Evolutionary conservation across 2,329 filamentous ascomycete species (phyloP).

Genomic region (Calonectria pseudoturangicola): DNA sequence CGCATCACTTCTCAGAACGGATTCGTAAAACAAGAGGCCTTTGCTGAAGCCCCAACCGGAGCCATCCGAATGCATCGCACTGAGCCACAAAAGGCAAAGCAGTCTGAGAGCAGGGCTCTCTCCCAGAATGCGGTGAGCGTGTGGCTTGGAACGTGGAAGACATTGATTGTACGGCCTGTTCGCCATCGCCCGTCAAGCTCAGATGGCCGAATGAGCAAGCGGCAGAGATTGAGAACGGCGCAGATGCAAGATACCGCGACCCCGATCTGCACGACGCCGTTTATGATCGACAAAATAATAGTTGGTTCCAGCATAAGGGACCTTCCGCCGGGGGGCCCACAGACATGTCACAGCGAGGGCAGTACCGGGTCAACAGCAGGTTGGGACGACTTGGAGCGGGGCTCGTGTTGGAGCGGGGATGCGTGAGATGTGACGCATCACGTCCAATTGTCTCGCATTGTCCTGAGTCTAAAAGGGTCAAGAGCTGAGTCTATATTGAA

Average conservation of each 20-base stretch:
- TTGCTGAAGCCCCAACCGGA: background rate
- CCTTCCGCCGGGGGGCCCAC: background rate
- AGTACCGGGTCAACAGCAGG: conserved; percentile 5
- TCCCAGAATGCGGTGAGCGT: conserved; percentile 14
- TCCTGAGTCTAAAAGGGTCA: conserved; percentile 8
- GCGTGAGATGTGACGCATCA: conserved; percentile 33
- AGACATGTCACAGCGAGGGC: conserved; percentile 17
- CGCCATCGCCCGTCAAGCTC: conserved; percentile 20
- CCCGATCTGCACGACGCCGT: conserved; percentile 46
- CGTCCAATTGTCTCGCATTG: conserved; percentile 15
- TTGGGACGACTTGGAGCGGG: conserved; percentile 25
- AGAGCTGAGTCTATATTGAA: background rate
- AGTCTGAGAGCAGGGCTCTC: background rate
- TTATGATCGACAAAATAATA: conserved; percentile 27
- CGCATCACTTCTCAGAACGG: conserved; percentile 5
- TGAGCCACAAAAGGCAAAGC: background rate
- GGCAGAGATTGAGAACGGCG: conserved; percentile 33
- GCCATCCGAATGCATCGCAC: background rate
- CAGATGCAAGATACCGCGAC: conserved; percentile 44
- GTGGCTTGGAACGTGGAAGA: conserved; percentile 18
- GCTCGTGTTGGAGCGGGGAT: conserved; percentile 23
- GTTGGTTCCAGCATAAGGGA: conserved; percentile 6
- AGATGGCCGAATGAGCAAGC: conserved; percentile 30
- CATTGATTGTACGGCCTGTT: conserved; percentile 13
- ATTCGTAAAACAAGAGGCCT: conserved; percentile 14